phyloP scores from a whole-genome alignment of 495 filamentous ascomycete genomes.

The Lasiosphaeria ovina region DNA sequence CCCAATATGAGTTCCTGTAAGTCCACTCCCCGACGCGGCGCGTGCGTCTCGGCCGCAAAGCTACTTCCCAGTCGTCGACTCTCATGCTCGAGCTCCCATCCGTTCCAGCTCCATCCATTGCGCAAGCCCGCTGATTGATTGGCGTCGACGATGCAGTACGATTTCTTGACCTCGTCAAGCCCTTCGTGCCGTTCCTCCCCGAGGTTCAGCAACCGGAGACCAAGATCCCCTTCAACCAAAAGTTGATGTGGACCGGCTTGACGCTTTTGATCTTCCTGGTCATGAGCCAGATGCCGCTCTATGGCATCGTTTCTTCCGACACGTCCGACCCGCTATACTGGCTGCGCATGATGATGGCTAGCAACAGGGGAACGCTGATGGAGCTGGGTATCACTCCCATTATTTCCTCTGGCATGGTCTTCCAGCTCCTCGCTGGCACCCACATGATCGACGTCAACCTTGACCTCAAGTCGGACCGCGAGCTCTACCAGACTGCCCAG shows the following conservation, averaged over 20 bases:
- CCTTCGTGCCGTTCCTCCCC: slow-evolving; percentile 97
- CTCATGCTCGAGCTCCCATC: slow-evolving; percentile 23
- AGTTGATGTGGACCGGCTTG: slow-evolving; percentile 99
- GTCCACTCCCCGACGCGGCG: slow-evolving; percentile 27
- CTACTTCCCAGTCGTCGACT: slow-evolving; percentile 31
- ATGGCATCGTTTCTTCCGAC: slow-evolving; percentile 95
- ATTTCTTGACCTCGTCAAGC: slow-evolving; percentile 99
- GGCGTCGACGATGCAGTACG: slow-evolving; percentile 63
- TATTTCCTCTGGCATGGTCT: slow-evolving; percentile 99
- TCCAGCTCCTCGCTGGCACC: slow-evolving; percentile 98
- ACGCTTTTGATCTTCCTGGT: slow-evolving; percentile 98
- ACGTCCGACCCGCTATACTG: slow-evolving; percentile 98
- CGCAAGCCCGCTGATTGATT: slow-evolving; percentile 31
- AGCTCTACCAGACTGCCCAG: slow-evolving; percentile 99
- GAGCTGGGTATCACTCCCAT: slow-evolving; percentile 98
- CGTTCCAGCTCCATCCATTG: slow-evolving; percentile 19
- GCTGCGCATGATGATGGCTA: slow-evolving; percentile 99
- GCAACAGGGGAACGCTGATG: slow-evolving; percentile 98
- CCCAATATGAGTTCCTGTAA: slow-evolving; percentile 59
- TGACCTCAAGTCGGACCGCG: slow-evolving; percentile 98
- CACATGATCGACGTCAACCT: slow-evolving; percentile 99
- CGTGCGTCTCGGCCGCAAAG: slow-evolving; percentile 20
- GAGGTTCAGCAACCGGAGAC: slow-evolving; percentile 97
- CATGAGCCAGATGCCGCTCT: slow-evolving; percentile 99
- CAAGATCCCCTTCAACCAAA: slow-evolving; percentile 97